Conservation (phyloP, 768 basidiomycete genomes). For the Boletus patriciae region DNA sequence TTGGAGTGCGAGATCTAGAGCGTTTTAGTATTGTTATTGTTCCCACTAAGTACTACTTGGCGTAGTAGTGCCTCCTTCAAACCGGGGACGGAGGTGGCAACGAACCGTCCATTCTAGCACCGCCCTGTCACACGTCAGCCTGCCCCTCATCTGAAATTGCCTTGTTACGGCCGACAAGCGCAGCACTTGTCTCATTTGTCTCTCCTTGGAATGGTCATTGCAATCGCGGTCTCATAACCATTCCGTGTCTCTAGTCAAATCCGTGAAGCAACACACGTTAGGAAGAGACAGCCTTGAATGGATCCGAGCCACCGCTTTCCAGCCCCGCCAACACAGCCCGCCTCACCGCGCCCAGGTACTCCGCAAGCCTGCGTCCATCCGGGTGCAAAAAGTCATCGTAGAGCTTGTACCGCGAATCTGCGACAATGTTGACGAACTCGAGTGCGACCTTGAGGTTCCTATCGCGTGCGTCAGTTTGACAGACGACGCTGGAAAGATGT, state of each 20-base stretch:
- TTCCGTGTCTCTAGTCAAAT: neutral
- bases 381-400: slow-evolving; percentile 79
- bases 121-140: slow-evolving; percentile 5
- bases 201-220: neutral
- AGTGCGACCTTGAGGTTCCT: slow-evolving; percentile 79
- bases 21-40: neutral
- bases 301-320: slow-evolving; percentile 75
- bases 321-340: slow-evolving; percentile 70
- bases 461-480: slow-evolving; percentile 2
- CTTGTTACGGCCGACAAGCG: neutral
- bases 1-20: neutral
- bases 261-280: slow-evolving; percentile 10
- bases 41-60: neutral
- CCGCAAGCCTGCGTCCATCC: slow-evolving; percentile 59
- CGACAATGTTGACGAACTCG: slow-evolving; percentile 79
- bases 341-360: slow-evolving; percentile 74
- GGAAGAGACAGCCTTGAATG: slow-evolving; percentile 50
- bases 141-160: neutral
- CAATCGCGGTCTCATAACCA: neutral
- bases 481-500: neutral
- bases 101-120: neutral
- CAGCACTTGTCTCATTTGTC: neutral
- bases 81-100: neutral
- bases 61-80: neutral
- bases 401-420: slow-evolving; percentile 81